Conservation (phyloP, 768 basidiomycete genomes). For the Boletus barrowsii region DNA sequence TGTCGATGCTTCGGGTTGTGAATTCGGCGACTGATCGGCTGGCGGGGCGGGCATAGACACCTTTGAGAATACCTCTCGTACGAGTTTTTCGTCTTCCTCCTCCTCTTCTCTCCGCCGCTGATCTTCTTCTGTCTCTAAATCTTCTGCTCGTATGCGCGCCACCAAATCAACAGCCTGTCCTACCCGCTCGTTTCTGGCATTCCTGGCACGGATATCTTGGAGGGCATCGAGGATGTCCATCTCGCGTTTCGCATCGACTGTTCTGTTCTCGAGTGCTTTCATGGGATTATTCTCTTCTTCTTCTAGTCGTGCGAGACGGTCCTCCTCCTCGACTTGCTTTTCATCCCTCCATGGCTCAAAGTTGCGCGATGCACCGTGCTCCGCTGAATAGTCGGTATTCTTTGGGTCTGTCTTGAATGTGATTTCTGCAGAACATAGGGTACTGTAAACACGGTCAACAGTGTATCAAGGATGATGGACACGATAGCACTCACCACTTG, state of each 20-base stretch:
- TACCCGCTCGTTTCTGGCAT: constrained; percentile 84
- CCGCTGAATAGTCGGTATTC: constrained; percentile 90
- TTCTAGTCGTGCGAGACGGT: constrained; percentile 79
- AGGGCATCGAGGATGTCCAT: constrained; percentile 98
- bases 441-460: constrained; percentile 46
- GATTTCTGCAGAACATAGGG: constrained; percentile 94
- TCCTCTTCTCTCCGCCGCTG: constrained; percentile 65
- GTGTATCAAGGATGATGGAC: not conserved
- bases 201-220: constrained; percentile 85
- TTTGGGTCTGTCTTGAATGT: constrained; percentile 99
- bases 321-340: constrained; percentile 72
- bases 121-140: constrained; percentile 77
- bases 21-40: constrained; percentile 21
- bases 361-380: constrained; percentile 96
- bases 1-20: constrained; percentile 16
- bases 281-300: constrained; percentile 97
- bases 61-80: constrained; percentile 85
- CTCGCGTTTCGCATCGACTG: constrained; percentile 89
- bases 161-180: constrained; percentile 72
- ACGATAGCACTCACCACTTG: constrained; percentile 60
- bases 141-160: constrained; percentile 59
- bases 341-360: constrained; percentile 98
- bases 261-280: constrained; percentile 93
- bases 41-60: constrained; percentile 40
- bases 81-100: constrained; percentile 89